Evolutionary conservation across 331 rosid species (phyloP).

Genomic region (Pyracantha coccinea): DNA sequence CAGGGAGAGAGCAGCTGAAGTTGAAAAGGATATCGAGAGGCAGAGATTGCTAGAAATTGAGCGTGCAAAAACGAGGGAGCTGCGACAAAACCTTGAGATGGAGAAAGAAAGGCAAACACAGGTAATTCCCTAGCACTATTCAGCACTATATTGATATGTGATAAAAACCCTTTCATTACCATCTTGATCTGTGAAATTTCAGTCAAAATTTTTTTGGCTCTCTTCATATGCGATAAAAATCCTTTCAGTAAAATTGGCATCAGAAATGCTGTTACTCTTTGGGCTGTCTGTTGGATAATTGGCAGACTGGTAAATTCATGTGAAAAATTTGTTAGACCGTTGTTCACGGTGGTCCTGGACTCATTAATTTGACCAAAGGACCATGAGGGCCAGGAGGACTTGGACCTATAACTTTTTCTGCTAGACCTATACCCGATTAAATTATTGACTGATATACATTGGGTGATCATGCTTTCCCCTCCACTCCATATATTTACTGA

Average conservation of each 20-base stretch:
- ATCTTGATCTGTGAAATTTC: background rate
- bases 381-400: background rate
- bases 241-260: background rate
- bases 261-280: background rate
- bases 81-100: conserved; percentile 81
- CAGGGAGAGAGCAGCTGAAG: conserved; percentile 74
- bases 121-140: conserved; percentile 26
- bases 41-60: conserved; percentile 71
- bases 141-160: background rate
- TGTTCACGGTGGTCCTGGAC: background rate
- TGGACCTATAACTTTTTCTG: background rate
- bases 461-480: background rate
- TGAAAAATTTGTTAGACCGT: background rate
- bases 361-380: background rate
- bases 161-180: background rate
- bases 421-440: too few species aligned
- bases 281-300: background rate
- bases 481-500: background rate
- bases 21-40: conserved; percentile 83
- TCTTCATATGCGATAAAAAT: background rate
- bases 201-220: background rate
- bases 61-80: conserved; percentile 87
- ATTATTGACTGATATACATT: background rate
- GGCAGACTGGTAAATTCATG: background rate
- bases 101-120: conserved; percentile 95